These are phyloP conservation scores for Ocimum tenuiflorum DNA, from an alignment of 257 asterid species.

Conservation along the genomic window DNA sequence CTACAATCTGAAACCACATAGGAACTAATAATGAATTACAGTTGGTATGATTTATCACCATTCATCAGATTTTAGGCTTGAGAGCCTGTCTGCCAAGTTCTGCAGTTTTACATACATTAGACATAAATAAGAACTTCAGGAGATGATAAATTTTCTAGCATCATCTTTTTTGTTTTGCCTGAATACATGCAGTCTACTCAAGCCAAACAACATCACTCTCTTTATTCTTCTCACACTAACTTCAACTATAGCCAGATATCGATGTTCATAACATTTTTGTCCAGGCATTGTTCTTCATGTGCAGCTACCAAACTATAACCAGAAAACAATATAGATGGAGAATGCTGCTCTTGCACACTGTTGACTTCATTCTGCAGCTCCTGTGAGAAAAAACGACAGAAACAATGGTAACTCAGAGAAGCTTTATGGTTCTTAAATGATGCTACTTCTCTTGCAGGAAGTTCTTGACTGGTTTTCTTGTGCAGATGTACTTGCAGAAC, in stretches of 20 bases:
- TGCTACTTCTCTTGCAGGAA: not conserved
- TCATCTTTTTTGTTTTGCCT: not conserved
- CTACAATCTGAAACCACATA: not conserved
- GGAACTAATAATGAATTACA: not conserved
- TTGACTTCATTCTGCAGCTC: slow-evolving; percentile 16
- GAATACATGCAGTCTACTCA: not conserved
- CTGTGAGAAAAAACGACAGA: not conserved
- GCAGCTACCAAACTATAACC: not conserved
- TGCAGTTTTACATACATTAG: not conserved
- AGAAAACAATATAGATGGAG: not conserved
- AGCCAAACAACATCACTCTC: not conserved
- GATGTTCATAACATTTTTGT: slow-evolving; percentile 11
- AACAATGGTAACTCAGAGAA: not conserved
- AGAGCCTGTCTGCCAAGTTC: too few species aligned
- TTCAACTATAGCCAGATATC: not conserved
- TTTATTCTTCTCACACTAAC: not conserved
- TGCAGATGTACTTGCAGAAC: not conserved
- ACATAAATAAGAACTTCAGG: not conserved
- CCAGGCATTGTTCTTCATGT: not conserved
- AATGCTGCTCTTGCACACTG: not conserved
- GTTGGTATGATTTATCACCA: not conserved
- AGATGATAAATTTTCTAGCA: slow-evolving; percentile 3
- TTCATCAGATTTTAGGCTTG: not conserved
- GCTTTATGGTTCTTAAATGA: not conserved
- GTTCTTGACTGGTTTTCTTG: slow-evolving; percentile 3